phyloP scores from a whole-genome alignment of 164 flowering plant species.

The Berberis thunbergii region DNA sequence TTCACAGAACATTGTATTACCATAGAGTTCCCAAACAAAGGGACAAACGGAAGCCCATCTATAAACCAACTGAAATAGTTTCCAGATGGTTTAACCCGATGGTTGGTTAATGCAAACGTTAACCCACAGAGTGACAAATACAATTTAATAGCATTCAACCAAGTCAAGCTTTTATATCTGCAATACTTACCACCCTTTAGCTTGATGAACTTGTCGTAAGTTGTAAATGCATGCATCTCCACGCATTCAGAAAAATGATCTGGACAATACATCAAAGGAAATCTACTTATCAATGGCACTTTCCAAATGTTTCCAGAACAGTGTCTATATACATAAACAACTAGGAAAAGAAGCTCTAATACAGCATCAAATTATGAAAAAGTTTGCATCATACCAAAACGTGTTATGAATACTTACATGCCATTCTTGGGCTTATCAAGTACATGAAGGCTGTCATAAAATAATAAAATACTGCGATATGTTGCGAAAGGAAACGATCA shows the following conservation, averaged over 20 bases:
- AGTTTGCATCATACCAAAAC: too few relatives aligned
- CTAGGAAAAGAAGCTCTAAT: too few relatives aligned
- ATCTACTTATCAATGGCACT: neutral
- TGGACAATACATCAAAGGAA: constrained; percentile 22
- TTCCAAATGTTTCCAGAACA: neutral
- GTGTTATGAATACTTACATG: constrained; percentile 52
- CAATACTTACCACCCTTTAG: constrained; percentile 55
- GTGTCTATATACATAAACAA: neutral
- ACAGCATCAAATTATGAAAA: too few relatives aligned
- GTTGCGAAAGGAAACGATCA: constrained; percentile 94
- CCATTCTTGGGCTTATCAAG: constrained; percentile 93
- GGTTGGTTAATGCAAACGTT: too few relatives aligned
- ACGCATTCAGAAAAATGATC: constrained; percentile 98
- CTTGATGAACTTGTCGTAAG: constrained; percentile 93
- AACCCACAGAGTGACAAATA: neutral
- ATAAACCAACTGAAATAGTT: neutral
- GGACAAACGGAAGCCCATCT: too few relatives aligned
- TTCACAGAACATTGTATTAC: neutral
- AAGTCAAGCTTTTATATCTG: neutral
- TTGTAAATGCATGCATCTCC: constrained; percentile 81
- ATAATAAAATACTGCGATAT: constrained; percentile 78
- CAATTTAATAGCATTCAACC: too few relatives aligned
- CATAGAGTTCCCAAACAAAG: too few relatives aligned
- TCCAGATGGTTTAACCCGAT: neutral
- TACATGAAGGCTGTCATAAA: constrained; percentile 91